These are phyloP conservation scores for Clonostachys byssicola DNA, from an alignment of 2,329 filamentous ascomycete species.

Conservation along the genomic window DNA sequence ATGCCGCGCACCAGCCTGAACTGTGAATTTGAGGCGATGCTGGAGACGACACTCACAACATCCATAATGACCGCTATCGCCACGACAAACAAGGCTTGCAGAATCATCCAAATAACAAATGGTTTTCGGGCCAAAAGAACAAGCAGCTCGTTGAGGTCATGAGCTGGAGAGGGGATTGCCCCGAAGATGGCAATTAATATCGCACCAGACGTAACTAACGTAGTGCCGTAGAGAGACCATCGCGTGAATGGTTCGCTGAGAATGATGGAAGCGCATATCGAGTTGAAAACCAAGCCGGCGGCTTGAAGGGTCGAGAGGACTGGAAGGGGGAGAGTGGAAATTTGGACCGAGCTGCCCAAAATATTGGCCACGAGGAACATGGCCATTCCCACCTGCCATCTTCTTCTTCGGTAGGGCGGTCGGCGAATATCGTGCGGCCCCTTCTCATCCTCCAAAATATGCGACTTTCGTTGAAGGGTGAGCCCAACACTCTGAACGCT, in stretches of 20 bases:
- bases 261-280: constrained; percentile 90
- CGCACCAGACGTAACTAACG: constrained; percentile 85
- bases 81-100: constrained; percentile 70
- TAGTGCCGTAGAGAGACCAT: constrained; percentile 86
- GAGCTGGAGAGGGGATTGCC: constrained; percentile 87
- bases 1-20: constrained; percentile 78
- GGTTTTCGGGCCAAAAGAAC: constrained; percentile 66
- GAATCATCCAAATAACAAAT: constrained; percentile 86
- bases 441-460: constrained; percentile 96
- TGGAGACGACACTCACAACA: constrained; percentile 45
- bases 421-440: constrained; percentile 71
- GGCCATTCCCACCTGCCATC: constrained; percentile 96
- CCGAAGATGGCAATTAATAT: constrained; percentile 90
- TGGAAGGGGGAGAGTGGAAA: constrained; percentile 89
- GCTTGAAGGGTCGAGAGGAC: constrained; percentile 94
- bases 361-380: constrained; percentile 97
- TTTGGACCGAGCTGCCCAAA: constrained; percentile 92
- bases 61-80: constrained; percentile 62
- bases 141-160: constrained; percentile 79
- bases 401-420: constrained; percentile 81
- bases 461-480: constrained; percentile 95
- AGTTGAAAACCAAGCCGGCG: constrained; percentile 96
- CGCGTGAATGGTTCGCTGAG: constrained; percentile 90
- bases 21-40: constrained; percentile 54
- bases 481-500: constrained; percentile 92